These are phyloP conservation scores for Endotrypanum monterogeii DNA, from an alignment of 208 protist species.

Conservation along the genomic window DNA sequence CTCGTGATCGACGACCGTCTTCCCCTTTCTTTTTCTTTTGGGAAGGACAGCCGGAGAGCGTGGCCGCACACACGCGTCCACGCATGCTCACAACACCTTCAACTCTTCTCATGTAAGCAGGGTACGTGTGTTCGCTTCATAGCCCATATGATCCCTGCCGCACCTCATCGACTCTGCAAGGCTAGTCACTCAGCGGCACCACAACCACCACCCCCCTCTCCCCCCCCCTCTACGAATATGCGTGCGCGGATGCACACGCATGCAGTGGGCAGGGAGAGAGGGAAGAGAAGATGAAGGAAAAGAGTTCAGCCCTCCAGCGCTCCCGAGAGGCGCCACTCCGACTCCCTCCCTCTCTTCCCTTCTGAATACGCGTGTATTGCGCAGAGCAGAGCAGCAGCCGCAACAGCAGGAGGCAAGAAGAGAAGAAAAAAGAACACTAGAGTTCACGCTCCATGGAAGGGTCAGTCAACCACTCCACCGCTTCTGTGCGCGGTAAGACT, in stretches of 20 bases:
- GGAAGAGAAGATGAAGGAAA: background rate
- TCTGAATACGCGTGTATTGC: background rate
- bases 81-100: background rate
- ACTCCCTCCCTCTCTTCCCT: too few relatives aligned
- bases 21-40: too few relatives aligned
- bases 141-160: too few relatives aligned
- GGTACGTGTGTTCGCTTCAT: too few relatives aligned
- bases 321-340: background rate
- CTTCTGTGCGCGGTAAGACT: constrained; percentile 52
- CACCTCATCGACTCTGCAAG: background rate
- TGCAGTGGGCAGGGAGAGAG: background rate
- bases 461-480: constrained; percentile 25
- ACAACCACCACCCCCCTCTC: background rate
- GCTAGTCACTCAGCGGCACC: background rate
- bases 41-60: background rate
- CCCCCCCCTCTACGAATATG: too few relatives aligned
- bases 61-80: background rate
- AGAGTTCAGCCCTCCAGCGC: background rate
- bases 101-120: background rate
- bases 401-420: background rate
- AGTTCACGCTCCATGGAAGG: too few relatives aligned
- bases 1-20: too few relatives aligned
- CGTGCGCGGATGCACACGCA: too few relatives aligned
- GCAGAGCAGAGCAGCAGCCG: background rate
- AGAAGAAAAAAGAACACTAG: background rate